phyloP scores from a whole-genome alignment of 2,329 filamentous ascomycete genomes.

The Ascomycota sp. region DNA sequence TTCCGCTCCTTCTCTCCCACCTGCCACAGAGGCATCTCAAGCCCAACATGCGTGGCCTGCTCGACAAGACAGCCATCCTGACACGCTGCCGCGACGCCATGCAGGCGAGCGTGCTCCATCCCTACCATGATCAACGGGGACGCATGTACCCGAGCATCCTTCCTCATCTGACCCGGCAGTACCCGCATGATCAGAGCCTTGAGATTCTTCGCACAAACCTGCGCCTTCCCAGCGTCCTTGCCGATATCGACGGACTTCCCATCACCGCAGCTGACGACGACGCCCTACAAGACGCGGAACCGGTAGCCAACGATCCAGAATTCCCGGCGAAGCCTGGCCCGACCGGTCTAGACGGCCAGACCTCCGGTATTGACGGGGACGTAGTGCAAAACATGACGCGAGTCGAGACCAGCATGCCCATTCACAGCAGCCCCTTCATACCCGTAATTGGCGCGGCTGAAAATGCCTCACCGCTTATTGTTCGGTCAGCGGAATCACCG shows the following conservation, averaged over 20 bases:
- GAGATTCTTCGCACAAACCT: slow-evolving; percentile 50
- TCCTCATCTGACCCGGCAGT: slow-evolving; percentile 54
- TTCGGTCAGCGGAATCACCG: slow-evolving; percentile 7
- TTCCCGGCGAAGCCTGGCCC: no score
- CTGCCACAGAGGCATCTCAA: slow-evolving; percentile 47
- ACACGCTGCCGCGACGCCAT: slow-evolving; percentile 49
- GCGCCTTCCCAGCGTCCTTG: slow-evolving; percentile 14
- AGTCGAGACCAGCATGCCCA: slow-evolving; percentile 8
- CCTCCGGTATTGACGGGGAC: no score
- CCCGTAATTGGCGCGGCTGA: no score
- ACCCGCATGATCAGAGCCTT: slow-evolving; percentile 39
- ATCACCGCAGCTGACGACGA: slow-evolving; percentile 18
- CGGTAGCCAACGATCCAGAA: no score
- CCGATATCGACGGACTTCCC: slow-evolving; percentile 8
- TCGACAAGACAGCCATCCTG: slow-evolving; percentile 68
- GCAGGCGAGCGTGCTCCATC: slow-evolving; percentile 65
- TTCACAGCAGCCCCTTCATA: slow-evolving; percentile 17
- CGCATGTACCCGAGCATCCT: slow-evolving; percentile 53
- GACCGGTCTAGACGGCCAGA: no score
- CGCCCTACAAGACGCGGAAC: slow-evolving; percentile 9
- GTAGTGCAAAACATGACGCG: no score
- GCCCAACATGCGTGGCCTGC: slow-evolving; percentile 48
- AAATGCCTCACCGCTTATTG: no score
- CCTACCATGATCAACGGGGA: slow-evolving; percentile 42
- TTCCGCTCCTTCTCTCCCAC: slow-evolving; percentile 39